Evolutionary conservation across 306 rosid species (phyloP).

Genomic region (Gastrolobium bilobum): DNA sequence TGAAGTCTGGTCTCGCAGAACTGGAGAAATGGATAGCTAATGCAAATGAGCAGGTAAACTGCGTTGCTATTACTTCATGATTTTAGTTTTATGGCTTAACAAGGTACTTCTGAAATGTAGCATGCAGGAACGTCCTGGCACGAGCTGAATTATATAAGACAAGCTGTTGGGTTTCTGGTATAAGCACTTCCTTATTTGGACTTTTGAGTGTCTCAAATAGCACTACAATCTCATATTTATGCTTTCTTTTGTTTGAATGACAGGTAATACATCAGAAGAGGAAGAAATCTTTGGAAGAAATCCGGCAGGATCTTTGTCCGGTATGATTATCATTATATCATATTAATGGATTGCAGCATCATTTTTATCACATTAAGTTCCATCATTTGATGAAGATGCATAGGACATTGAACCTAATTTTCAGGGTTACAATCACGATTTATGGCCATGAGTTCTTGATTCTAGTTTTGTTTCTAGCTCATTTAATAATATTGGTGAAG

Average conservation of each 20-base stretch:
- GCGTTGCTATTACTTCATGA: constrained; percentile 7
- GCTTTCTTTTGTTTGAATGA: constrained; percentile 41
- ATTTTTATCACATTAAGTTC: background rate
- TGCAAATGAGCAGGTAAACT: constrained; percentile 75
- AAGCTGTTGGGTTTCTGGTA: constrained; percentile 96
- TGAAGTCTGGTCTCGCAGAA: constrained; percentile 93
- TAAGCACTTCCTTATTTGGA: background rate
- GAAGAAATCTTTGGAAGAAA: constrained; percentile 85
- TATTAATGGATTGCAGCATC: constrained; percentile 11
- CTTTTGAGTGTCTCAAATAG: background rate
- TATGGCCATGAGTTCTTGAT: background rate
- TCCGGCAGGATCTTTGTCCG: constrained; percentile 88
- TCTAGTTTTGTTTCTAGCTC: background rate
- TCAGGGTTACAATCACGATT: background rate
- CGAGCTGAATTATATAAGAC: constrained; percentile 82
- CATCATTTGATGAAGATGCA: background rate
- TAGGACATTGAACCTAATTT: background rate
- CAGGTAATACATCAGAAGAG: constrained; percentile 94
- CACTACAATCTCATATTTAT: constrained; percentile 4
- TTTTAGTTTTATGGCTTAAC: constrained; percentile 28
- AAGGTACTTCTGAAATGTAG: constrained; percentile 55
- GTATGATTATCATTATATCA: constrained; percentile 55
- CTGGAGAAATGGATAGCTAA: constrained; percentile 87
- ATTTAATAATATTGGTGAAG: background rate
- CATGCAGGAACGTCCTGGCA: constrained; percentile 93